Evolutionary conservation across 305 asterid species (phyloP), one percentile per base, ranked within the genome.

Genomic region (Rubia peregrina): DNA sequence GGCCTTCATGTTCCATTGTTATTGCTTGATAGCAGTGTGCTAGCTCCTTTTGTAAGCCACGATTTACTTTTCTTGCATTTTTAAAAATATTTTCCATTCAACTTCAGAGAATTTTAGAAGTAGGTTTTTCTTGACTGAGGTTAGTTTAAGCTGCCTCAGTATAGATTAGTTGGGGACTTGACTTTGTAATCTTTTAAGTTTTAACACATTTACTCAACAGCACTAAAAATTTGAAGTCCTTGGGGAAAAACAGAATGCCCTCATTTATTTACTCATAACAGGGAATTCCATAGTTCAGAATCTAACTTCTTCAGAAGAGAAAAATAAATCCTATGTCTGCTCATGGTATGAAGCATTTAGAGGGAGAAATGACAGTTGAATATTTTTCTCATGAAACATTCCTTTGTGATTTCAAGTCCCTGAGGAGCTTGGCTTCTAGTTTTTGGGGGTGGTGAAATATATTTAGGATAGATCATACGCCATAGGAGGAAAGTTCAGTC

Each of bases 31-130:
- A 87, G 93, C 87, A 85, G 88, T 71, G 84, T 87, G 82, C 83
- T 95, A 74, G 95, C 98, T 79, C 93, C 98, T 75, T 85, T 86
- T 81, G 99, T 95, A 87, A 87, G 93, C 81, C 75, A 49, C 65
- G 11, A 69, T 38, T 3, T 24, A 56, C 59, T 56, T 33, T 22
- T 26, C 11, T 49, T 48, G 41, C 21, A 51, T 9, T 51, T 21
- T 66, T 24, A n/a, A 30, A 30, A 30, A 30, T 59, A 26, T 19
- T 66, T 21, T n/a, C 49, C 24, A 16, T 19, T 56, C 48, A 56
- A 63, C 19, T 0, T 48, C 65, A n/a, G 62, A 65, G 46, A 65
- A 65, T 48, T 41, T 17, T 41, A 33, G 22, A 42, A 42, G 60
- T 42, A n/a, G 67, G 9, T 55, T 57, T 8, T 56, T 41, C 30